Evolutionary conservation across 2,329 filamentous ascomycete genomes (phyloP), one percentile per base, ranked within the genome.

Genomic region (Shiraia sp.): DNA sequence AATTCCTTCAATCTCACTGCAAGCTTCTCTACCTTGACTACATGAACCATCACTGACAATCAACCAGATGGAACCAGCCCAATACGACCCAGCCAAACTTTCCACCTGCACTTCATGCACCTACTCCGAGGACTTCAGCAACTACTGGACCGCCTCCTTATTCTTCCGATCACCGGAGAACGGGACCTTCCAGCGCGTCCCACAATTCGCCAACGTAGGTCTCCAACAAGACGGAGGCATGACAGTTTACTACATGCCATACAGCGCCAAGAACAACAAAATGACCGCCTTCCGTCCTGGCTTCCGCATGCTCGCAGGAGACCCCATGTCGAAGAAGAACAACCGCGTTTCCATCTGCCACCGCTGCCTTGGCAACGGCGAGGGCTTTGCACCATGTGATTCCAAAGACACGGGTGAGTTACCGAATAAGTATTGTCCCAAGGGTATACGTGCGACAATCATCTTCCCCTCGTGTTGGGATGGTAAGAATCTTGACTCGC

Each of bases 391-490:
- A 4, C 59, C 59, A 2, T 61, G 59, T 38, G 51, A 53, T 34
- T 13, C 24, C n/a, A 57, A 54, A 10, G 59, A 63, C 42, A 57
- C 51, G 10, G 40, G 45, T 6, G 51, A 60, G 70, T 79, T 34
- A 72, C 67, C 65, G 69, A 76, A 51, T 88, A 95, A 71, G 43
- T 83, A 90, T 68, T 96, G 92, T 71, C 72, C 74, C 10, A 80
- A 92, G 57, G 92, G 92, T 38, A 85, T 88, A 34, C 80, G 85
- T 29, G 76, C 79, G 40, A 83, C 87, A 47, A 69, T 87, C 26
- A 85, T 86, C 72, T 86, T 88, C 71, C 85, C 85, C 2, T 86
- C 83, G 4, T 88, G 85, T 75, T 88, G 86, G 77, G 79, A 88
- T 69, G 85, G 84, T 27, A 66, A 70, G 40, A 66, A 77, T 57